Conservation (phyloP, 2,329 filamentous ascomycete species). For the Cladophialophora chaetospira region DNA sequence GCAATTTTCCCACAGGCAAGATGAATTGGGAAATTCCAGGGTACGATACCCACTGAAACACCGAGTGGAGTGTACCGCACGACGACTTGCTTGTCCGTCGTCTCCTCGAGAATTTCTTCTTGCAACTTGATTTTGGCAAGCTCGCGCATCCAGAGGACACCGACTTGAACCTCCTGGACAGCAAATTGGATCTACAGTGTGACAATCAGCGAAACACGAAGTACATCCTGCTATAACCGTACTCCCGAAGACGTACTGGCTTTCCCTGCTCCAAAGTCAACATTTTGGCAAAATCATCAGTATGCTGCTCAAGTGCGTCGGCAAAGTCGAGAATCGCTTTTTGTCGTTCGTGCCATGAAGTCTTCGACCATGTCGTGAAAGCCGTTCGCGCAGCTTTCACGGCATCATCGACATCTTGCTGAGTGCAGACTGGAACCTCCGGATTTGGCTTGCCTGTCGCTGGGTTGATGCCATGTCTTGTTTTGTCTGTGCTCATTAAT, state of each 20-base stretch:
- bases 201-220: conserved; percentile 55
- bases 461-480: conserved; percentile 55
- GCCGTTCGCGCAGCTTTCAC: conserved; percentile 53
- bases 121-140: conserved; percentile 15
- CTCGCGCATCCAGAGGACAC: conserved; percentile 5
- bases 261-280: conserved; percentile 48
- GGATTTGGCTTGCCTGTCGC: conserved; percentile 52
- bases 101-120: conserved; percentile 10
- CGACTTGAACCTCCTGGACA: conserved; percentile 16
- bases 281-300: conserved; percentile 40
- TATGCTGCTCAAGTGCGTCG: conserved; percentile 40
- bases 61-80: conserved; percentile 42
- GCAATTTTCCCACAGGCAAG: conserved; percentile 53
- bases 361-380: conserved; percentile 51
- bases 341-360: conserved; percentile 38
- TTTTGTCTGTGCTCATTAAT: conserved; percentile 46
- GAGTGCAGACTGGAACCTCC: conserved; percentile 53
- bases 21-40: conserved; percentile 59
- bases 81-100: conserved; percentile 39
- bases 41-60: conserved; percentile 56
- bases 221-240: conserved; percentile 38
- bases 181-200: conserved; percentile 44
- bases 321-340: conserved; percentile 39
- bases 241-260: conserved; percentile 28
- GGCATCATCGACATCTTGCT: conserved; percentile 53